These are phyloP conservation scores for Passalora sequoiae DNA, from an alignment of 2,329 filamentous ascomycete species.

Conservation along the genomic window DNA sequence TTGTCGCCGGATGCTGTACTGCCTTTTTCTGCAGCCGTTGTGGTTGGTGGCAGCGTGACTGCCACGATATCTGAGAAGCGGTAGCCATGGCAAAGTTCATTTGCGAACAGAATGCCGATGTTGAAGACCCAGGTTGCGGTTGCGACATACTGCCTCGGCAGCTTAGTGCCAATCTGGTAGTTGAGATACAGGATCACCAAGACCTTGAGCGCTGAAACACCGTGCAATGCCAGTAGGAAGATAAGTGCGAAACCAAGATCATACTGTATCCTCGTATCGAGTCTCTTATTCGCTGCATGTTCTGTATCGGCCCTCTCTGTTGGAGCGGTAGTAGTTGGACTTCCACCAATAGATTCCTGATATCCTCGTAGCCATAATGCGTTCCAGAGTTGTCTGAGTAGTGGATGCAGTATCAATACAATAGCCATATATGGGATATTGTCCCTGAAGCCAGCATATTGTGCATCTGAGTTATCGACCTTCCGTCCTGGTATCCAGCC, in stretches of 20 bases:
- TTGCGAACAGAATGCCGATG: conserved; percentile 76
- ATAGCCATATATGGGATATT: conserved; percentile 77
- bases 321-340: background rate
- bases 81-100: conserved; percentile 79
- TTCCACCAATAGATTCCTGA: conserved; percentile 3
- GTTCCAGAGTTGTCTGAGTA: conserved; percentile 70
- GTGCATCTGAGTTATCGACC: conserved; percentile 85
- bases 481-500: conserved; percentile 92
- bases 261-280: conserved; percentile 67
- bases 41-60: conserved; percentile 43
- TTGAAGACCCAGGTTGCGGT: conserved; percentile 85
- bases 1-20: conserved; percentile 26
- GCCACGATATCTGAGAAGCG: conserved; percentile 59
- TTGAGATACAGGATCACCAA: conserved; percentile 74
- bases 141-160: conserved; percentile 69
- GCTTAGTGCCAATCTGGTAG: conserved; percentile 66
- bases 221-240: conserved; percentile 75
- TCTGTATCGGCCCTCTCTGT: conserved; percentile 13
- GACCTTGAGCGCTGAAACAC: conserved; percentile 78
- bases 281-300: conserved; percentile 50
- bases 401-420: conserved; percentile 71
- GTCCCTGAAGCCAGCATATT: conserved; percentile 77
- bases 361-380: conserved; percentile 25
- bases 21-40: conserved; percentile 36
- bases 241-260: conserved; percentile 76